Evolutionary conservation across 352 stramenopile genomes (phyloP), one percentile per base, ranked within the genome.

Genomic region (Globisporangium barbulae): DNA sequence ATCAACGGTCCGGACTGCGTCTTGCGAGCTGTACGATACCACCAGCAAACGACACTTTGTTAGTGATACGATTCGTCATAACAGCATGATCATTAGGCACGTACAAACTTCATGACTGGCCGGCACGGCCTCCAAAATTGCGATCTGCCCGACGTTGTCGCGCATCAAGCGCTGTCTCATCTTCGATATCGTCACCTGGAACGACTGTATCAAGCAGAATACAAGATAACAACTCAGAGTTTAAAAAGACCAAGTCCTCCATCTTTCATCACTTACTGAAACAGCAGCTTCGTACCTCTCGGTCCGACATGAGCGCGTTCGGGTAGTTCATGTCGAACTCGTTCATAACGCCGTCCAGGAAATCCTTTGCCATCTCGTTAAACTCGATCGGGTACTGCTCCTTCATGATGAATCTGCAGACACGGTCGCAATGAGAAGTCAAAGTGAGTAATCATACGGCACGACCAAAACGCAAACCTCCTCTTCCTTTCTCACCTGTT

Each of bases 121-220:
- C 31, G 96, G 91, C 50, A 98, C 88, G 12, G 98, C 85, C 66
- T 99, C 97, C 63, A 99, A 77, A 15, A 99, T 92, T 21, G 97
- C 89, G 63, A 99, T 91, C 68, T 99, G 98, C 2, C 93, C 97
- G 35, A 99, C 88, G 73, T 99, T 99, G 74, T 99, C 98, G 31
- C 97, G 97, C 54, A 89, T 97, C 31, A 99, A 75, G 9, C 97
- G 89, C 65, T 97, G 74, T 8, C 79, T 75, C 74, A 92, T 89
- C 52, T 78, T 85, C 35, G 68, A 69, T 19, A 83, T 49, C 15
- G 69, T 76, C 12, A 71, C 66, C 42, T 85, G 58, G 68, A 83
- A 88, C 30, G 78, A 72, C 75, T 67, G 69, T 48, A 53, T 53
- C 6, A 35, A 35, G 7, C 5, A 25, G 15, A 25, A 50, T 12